Conservation (phyloP, 176 grass and related monocot genomes). For the Cocos nucifera region DNA sequence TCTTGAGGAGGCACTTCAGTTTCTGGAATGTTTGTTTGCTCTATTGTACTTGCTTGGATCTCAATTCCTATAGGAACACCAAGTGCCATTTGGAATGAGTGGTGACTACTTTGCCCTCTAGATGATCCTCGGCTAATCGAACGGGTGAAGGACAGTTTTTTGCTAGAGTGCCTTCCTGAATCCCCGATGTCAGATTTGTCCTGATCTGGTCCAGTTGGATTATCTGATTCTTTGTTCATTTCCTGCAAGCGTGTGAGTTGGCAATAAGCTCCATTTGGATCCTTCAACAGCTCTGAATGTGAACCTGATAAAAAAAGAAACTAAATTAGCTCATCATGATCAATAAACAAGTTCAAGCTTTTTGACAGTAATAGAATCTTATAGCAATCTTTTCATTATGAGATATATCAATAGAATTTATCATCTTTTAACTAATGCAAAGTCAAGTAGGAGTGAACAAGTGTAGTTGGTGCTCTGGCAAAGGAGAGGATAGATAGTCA, state of each 20-base stretch:
- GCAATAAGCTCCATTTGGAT: conserved; percentile 42
- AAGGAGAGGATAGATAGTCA: too few species aligned
- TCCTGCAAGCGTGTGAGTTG: conserved; percentile 32
- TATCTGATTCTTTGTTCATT: conserved; percentile 27
- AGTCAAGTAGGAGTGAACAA: too few species aligned
- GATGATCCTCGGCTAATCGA: conserved; percentile 54
- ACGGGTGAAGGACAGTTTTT: conserved; percentile 41
- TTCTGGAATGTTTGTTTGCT: conserved; percentile 4
- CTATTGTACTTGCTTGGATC: conserved; percentile 46
- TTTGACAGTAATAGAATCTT: too few species aligned
- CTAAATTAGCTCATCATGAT: too few species aligned
- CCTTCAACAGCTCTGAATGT: conserved; percentile 61
- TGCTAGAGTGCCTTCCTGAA: conserved; percentile 37
- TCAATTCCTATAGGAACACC: conserved; percentile 54
- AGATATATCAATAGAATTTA: not conserved
- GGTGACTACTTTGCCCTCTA: conserved; percentile 55
- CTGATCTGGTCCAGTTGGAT: not conserved
- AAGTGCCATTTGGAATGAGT: conserved; percentile 61
- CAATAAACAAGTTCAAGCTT: too few species aligned
- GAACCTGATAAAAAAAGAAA: conserved; percentile 37
- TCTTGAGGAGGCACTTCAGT: conserved; percentile 20
- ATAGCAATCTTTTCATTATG: not conserved
- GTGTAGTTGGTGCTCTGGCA: too few species aligned
- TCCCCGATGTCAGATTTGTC: conserved; percentile 29
- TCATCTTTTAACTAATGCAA: not conserved